A percentile compares a stretch with the other conserved stretches of the same genome.
These are phyloP conservation scores for Syzygium aromaticum DNA, from an alignment of 345 rosid genomes.

Conservation along the genomic window DNA sequence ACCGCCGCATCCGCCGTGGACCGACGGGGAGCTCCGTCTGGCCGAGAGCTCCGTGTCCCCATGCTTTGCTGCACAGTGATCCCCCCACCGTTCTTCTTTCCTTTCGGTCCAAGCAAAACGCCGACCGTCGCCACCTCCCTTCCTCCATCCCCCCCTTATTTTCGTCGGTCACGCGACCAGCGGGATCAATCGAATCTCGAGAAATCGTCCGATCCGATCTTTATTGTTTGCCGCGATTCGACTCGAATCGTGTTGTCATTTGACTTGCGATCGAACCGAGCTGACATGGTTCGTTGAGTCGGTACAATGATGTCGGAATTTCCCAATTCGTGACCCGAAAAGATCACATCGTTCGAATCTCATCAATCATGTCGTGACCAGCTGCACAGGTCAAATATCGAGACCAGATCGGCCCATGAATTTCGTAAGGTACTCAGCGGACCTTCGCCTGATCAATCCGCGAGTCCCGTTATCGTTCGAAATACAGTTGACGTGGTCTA, in stretches of 20 bases:
- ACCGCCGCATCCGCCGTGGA: not conserved
- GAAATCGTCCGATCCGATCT: too few species aligned
- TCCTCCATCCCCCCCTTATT: too few species aligned
- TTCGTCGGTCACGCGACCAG: rapidly evolving
- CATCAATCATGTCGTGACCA: rapidly evolving
- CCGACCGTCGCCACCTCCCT: rapidly evolving
- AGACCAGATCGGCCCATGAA: not conserved
- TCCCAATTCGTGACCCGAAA: rapidly evolving
- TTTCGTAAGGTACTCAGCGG: rapidly evolving
- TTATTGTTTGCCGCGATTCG: rapidly evolving
- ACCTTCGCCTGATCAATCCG: rapidly evolving
- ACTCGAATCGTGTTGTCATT: rapidly evolving
- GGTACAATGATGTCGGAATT: rapidly evolving
- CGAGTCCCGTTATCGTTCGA: not conserved
- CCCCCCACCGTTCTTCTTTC: not conserved
- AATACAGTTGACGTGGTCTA: not conserved
- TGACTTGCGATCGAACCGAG: rapidly evolving
- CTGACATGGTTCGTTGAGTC: rapidly evolving
- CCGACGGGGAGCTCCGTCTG: not conserved
- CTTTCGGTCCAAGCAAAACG: not conserved
- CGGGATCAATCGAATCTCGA: rapidly evolving
- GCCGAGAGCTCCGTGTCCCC: not conserved
- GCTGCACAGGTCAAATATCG: rapidly evolving
- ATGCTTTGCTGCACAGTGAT: not conserved
- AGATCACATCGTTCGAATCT: rapidly evolving